Percentiles rank a stretch among this genome's conserved stretches.
These are phyloP conservation scores for Corylus heterophylla DNA, from an alignment of 306 rosid species.

Conservation along the genomic window DNA sequence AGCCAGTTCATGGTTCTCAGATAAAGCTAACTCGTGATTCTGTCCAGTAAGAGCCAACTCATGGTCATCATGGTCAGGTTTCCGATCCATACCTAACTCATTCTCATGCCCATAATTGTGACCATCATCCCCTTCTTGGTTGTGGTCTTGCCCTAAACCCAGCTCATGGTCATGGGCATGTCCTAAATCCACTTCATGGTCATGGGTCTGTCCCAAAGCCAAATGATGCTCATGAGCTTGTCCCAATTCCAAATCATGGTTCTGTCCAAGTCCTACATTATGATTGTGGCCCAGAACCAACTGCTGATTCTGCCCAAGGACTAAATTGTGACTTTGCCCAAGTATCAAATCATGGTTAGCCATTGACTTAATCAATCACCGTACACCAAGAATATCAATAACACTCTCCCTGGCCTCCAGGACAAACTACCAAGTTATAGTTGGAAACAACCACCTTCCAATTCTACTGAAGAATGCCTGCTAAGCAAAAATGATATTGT, in stretches of 20 bases:
- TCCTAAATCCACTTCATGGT: slow-evolving; percentile 62
- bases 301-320: slow-evolving; percentile 70
- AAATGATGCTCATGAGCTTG: slow-evolving; percentile 53
- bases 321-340: slow-evolving; percentile 64
- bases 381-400: slow-evolving; percentile 16
- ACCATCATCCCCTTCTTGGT: slow-evolving; percentile 52
- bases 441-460: slow-evolving; percentile 13
- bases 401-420: slow-evolving; percentile 29
- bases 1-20: slow-evolving; percentile 54
- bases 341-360: slow-evolving; percentile 76
- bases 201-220: slow-evolving; percentile 48
- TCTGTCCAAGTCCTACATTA: slow-evolving; percentile 56
- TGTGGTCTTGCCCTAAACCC: slow-evolving; percentile 58
- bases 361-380: slow-evolving; percentile 43
- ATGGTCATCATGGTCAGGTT: slow-evolving; percentile 68
- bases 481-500: slow-evolving; percentile 33
- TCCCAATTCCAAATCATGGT: slow-evolving; percentile 59
- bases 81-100: slow-evolving; percentile 61
- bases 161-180: slow-evolving; percentile 55
- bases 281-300: slow-evolving; percentile 60
- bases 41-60: slow-evolving; percentile 53
- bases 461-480: slow-evolving; percentile 37
- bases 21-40: slow-evolving; percentile 45
- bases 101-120: slow-evolving; percentile 59
- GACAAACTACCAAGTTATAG: slow-evolving; percentile 21